Conservation (phyloP, 2,329 filamentous ascomycete genomes). For the Cladophialophora psammophila region DNA sequence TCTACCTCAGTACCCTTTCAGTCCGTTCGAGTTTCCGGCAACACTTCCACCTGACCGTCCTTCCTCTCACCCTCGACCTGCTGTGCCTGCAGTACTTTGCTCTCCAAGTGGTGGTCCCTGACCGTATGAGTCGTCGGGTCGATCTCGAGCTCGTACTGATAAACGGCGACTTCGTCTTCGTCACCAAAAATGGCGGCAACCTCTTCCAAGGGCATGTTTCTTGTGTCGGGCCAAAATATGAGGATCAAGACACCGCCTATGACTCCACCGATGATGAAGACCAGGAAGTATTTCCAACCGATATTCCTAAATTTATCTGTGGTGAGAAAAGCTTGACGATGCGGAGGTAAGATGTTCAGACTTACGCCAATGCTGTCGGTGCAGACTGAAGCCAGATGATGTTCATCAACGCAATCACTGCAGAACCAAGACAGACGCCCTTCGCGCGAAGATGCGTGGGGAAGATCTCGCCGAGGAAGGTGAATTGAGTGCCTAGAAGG, state of each 20-base stretch:
- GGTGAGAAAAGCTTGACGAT: not conserved
- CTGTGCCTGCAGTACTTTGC: not conserved
- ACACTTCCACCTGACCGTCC: not conserved
- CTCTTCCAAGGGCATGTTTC: constrained; percentile 45
- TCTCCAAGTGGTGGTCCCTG: not conserved
- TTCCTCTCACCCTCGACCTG: not conserved
- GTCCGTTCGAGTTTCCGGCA: not conserved
- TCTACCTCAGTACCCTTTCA: not conserved
- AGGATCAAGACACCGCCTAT: constrained; percentile 11
- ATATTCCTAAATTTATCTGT: constrained; percentile 35
- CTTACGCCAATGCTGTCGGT: constrained; percentile 42
- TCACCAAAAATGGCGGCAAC: constrained; percentile 47
- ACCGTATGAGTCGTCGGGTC: constrained; percentile 10
- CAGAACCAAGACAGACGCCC: constrained; percentile 21
- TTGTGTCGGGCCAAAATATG: constrained; percentile 42
- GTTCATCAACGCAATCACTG: constrained; percentile 20
- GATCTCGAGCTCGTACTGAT: constrained; percentile 20
- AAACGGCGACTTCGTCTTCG: constrained; percentile 23
- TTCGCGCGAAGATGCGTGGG: constrained; percentile 32
- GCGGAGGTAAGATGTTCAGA: not conserved
- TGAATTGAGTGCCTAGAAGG: constrained; percentile 12
- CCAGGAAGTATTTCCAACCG: constrained; percentile 45
- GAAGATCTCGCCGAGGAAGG: constrained; percentile 30
- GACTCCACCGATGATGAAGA: constrained; percentile 30
- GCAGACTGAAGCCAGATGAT: constrained; percentile 35